Percentiles rank a stretch among this genome's conserved stretches.
These are phyloP conservation scores for Heliocybe sulcata DNA, from an alignment of 1,284 basidiomycete species.

Conservation along the genomic window DNA sequence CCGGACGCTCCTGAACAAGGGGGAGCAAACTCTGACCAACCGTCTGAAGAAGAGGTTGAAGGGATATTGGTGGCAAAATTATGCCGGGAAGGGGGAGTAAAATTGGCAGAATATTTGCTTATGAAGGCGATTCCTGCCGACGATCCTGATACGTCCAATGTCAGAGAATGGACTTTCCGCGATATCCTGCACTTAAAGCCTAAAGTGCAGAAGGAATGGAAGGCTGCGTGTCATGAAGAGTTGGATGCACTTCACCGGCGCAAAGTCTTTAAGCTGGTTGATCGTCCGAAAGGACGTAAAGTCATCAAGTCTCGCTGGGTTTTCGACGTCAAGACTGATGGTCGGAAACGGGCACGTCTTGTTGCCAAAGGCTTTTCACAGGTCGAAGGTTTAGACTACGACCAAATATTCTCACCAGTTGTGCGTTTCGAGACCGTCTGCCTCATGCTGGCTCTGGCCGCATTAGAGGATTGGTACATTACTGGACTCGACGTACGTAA, in stretches of 20 bases:
- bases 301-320: neutral
- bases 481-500: constrained; percentile 16
- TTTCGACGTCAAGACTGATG: neutral
- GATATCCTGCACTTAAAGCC: neutral
- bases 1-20: no score
- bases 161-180: constrained; percentile 1
- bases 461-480: constrained; percentile 6
- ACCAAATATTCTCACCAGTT: constrained; percentile 26
- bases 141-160: neutral
- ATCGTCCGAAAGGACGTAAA: constrained; percentile 10
- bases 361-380: constrained; percentile 35
- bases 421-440: constrained; percentile 18
- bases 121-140: neutral
- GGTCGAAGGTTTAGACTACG: constrained; percentile 27
- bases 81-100: no score
- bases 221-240: constrained; percentile 10
- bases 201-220: constrained; percentile 5
- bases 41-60: no score
- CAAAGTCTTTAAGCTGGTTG: constrained; percentile 12
- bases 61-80: no score
- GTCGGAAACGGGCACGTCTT: constrained; percentile 25
- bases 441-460: constrained; percentile 22
- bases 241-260: constrained; percentile 6
- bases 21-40: no score
- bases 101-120: no score